Percentiles rank a stretch among this genome's conserved stretches.
Conservation (phyloP, 2,329 filamentous ascomycete genomes). For the Pseudocercospora fuligena region DNA sequence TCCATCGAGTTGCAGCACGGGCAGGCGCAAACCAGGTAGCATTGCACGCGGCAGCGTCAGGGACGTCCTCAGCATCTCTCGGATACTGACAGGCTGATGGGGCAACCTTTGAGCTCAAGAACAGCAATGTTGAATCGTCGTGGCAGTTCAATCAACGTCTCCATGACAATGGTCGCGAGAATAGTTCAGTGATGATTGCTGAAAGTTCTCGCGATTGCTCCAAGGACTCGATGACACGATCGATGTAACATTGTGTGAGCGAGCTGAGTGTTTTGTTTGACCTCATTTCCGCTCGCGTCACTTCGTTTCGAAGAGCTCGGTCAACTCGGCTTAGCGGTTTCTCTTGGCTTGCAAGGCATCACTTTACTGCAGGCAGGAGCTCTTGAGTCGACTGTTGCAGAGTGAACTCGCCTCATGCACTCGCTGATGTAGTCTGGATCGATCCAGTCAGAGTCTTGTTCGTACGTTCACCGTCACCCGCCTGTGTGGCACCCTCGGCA, state of each 20-base stretch:
- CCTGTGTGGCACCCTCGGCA: slow-evolving; percentile 14
- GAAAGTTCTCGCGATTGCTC: slow-evolving; percentile 2
- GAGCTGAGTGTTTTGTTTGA: slow-evolving; percentile 8
- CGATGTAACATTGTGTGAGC: slow-evolving; percentile 2
- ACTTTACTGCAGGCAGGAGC: background rate
- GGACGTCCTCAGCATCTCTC: background rate
- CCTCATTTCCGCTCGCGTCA: slow-evolving; percentile 19
- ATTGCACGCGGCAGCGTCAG: background rate
- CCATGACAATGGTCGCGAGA: background rate
- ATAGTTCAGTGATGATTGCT: background rate
- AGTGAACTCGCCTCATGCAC: background rate
- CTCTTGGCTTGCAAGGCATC: background rate
- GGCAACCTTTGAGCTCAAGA: background rate
- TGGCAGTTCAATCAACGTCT: background rate
- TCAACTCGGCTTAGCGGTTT: background rate
- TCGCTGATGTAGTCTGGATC: background rate
- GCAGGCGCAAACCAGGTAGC: background rate
- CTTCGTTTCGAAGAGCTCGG: slow-evolving; percentile 6
- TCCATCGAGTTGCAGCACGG: background rate
- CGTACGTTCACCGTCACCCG: slow-evolving; percentile 15
- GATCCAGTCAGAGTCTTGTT: background rate
- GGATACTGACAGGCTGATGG: background rate
- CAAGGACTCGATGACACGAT: slow-evolving; percentile 5
- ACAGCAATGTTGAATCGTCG: background rate
- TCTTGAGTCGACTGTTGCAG: background rate